Percentiles rank a stretch among this genome's conserved stretches.
These are phyloP conservation scores for Rhodotorula toruloides DNA, from an alignment of 768 basidiomycete genomes.

Conservation along the genomic window DNA sequence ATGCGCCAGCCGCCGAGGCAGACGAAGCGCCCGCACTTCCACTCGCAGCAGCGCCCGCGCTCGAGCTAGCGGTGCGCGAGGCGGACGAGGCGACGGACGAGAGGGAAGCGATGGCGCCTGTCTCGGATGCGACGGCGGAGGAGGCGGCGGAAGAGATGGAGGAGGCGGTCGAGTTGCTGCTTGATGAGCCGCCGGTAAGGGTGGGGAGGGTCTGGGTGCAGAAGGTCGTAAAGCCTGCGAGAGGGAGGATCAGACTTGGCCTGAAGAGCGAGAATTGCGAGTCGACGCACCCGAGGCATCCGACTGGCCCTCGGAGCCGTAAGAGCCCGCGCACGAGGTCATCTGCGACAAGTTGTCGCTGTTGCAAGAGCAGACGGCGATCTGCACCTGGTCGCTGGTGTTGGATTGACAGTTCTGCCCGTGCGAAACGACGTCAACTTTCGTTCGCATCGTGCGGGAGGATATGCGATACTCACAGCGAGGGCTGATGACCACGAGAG, in stretches of 20 bases:
- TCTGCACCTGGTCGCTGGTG: not conserved
- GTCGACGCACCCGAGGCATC: constrained; percentile 1
- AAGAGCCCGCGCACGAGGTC: constrained; percentile 3
- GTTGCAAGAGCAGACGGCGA: constrained; percentile 17
- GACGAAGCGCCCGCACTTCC: not conserved
- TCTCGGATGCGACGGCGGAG: not conserved
- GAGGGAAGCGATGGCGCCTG: not conserved
- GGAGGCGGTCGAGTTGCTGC: constrained; percentile 4
- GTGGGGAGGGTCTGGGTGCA: constrained; percentile 16
- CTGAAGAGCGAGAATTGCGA: not conserved
- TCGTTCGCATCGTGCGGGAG: too few relatives aligned
- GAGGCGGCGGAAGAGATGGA: constrained; percentile 12
- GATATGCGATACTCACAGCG: too few relatives aligned
- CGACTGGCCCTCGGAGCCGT: not conserved
- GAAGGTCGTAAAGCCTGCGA: constrained; percentile 17
- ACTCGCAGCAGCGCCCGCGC: not conserved
- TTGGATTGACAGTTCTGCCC: not conserved
- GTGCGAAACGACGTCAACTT: not conserved
- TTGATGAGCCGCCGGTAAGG: not conserved
- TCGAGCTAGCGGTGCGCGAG: not conserved
- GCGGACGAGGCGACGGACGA: not conserved
- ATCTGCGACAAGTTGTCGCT: not conserved
- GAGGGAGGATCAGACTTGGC: not conserved
- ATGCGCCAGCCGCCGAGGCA: not conserved
- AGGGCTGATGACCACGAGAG: not conserved